Percentiles rank a stretch among this genome's conserved stretches.
These are phyloP conservation scores for Psilocybe mexicana DNA, from an alignment of 1,284 basidiomycete genomes.

Conservation along the genomic window DNA sequence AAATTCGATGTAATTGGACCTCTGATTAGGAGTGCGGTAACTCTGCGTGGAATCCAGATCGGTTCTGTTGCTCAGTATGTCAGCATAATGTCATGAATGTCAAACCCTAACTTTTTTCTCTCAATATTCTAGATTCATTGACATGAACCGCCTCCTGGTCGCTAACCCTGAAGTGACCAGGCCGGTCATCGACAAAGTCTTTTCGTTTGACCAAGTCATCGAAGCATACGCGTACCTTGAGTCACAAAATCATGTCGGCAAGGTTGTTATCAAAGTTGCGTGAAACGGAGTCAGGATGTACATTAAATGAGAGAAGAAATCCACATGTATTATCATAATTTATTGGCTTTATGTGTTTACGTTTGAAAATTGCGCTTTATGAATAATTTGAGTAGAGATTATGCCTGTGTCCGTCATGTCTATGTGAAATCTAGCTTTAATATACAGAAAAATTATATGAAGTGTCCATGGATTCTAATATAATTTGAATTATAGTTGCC, in stretches of 20 bases:
- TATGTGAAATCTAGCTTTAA: background rate
- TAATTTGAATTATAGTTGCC: background rate
- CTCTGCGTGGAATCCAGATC: conserved; percentile 26
- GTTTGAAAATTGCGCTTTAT: background rate
- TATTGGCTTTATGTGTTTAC: background rate
- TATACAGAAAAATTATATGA: background rate
- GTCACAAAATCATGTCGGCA: conserved; percentile 48
- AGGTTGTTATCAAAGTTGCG: conserved; percentile 46
- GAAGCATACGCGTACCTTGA: conserved; percentile 49
- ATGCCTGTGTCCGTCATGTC: background rate
- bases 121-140: conserved; percentile 25
- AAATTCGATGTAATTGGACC: conserved; percentile 13
- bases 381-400: background rate
- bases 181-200: conserved; percentile 52
- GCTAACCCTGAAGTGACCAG: conserved; percentile 40
- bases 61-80: conserved; percentile 30
- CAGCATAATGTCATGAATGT: background rate
- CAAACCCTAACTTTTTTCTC: background rate
- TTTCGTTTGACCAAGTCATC: conserved; percentile 47
- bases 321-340: no score
- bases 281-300: background rate
- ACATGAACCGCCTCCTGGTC: conserved; percentile 36
- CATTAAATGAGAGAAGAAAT: background rate
- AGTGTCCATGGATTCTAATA: background rate
- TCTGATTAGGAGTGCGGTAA: conserved; percentile 18